Evolutionary conservation across 2,329 filamentous ascomycete species (phyloP), one percentile per base, ranked within the genome.

Genomic region (Xylaria sp.): DNA sequence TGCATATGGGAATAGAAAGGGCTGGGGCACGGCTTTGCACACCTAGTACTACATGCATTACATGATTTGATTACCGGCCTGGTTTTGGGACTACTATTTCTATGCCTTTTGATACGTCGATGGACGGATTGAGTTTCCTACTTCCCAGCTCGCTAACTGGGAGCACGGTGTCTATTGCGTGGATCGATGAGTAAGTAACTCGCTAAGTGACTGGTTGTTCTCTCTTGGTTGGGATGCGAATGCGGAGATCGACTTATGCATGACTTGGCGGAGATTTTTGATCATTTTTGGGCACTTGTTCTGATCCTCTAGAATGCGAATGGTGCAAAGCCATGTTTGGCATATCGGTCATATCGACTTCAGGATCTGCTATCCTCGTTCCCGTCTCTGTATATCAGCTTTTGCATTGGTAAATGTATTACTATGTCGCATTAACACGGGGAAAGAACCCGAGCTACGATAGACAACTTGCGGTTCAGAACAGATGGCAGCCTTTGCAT

Each of bases 1-100:
- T 50, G 25, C 34, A 55, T 34, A 15, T 7, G 34, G 52, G 52
- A 55, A 55, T 55, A 55, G 28, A 55, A 52, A 37, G 52, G 52
- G 18, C 28, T 18, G 15, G 28, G 34, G n/a, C 15, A 55, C 15
- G 31, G 28, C 52, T 20, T 55, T 20, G 10, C n/a, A 3, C 23
- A 23, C 23, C 50, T 31, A 15, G 3, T 37, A n/a, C 7, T 20
- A 20, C 18, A 37, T 13, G 20, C 28, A 37, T 18, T 55, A 3
- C 31, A 55, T 37, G 2, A 6, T 31, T 55, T 15, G 28, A 15
- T 10, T 52, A 28, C 13, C 15, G 23, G 52, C 13, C 13, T 15
- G 23, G 52, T 25, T 31, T 31, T 54, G 25, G 25, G 23, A 13
- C 50, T 31, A 10, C 13, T 7, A 8, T 50, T 1, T 23, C 9